Evolutionary conservation across 805 yeast genomes (phyloP), one percentile per base, ranked within the genome.

Genomic region (Tetrapisispora pingtungensis): DNA sequence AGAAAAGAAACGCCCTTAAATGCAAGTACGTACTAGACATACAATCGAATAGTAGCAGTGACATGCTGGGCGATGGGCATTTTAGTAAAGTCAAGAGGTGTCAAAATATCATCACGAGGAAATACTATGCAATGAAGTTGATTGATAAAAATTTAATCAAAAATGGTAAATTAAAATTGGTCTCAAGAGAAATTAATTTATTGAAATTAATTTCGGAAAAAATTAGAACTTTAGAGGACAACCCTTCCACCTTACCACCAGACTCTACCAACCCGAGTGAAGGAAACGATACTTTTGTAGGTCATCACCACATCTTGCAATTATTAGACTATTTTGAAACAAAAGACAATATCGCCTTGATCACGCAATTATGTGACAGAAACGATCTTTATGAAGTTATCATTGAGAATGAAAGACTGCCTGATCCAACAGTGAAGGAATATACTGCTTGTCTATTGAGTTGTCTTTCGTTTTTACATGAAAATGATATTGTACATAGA

Each of bases 301-400:
- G 67, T 0, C 67, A 64, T 42, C 67, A 64, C 38, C 77, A 80
- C 56, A 70, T 83, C n/a, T 64, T 82, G 43, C 80, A 80, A 31
- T 61, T 82, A 41, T 69, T 77, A 10, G 89, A 82, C 62, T 78
- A 73, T 60, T 83, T 82, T 57, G 88, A 83, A 57, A 83, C 90
- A 0, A 66, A 68, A 8, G 73, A 75, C 45, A 67, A 71, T 51
- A 64, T 76, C 31, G 75, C 66, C 40, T 56, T 83, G 40, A 75
- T 82, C 33, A 81, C 88, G 0, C 84, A 81, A 52, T 64, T 82
- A 37, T 85, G 87, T 35, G 63, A 61, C 14, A 83, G 84, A 10
- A 83, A 84, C 26, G 90, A 82, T 54, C 67, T 83, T 38, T 82
- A 78, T 54, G 82, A 80, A 51, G 65, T 75, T 26, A 75, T 83